Conservation (phyloP, 2,329 filamentous ascomycete species). For the Aspergillus fumigatus region DNA sequence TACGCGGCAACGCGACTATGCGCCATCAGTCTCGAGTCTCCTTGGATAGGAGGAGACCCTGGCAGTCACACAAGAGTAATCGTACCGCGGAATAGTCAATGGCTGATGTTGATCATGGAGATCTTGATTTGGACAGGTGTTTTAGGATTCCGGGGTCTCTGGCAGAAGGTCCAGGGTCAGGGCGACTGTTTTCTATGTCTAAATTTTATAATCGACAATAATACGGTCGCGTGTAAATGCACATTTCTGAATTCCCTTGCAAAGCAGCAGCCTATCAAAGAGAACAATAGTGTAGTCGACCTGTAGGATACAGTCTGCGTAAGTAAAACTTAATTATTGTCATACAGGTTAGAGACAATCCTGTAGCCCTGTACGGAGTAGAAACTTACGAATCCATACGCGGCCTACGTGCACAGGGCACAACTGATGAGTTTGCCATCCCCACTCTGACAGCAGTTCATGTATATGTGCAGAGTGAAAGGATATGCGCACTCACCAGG, state of each 20-base stretch:
- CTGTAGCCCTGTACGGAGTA: background rate
- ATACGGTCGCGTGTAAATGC: no score
- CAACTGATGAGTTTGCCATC: conserved; percentile 8
- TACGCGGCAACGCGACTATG: background rate
- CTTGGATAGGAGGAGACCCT: background rate
- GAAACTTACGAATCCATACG: background rate
- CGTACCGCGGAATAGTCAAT: background rate
- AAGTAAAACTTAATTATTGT: background rate
- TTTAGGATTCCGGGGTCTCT: background rate
- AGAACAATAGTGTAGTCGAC: no score
- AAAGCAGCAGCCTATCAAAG: no score
- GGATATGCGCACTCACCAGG: background rate
- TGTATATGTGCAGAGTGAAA: background rate
- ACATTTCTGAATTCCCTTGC: no score
- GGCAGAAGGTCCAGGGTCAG: background rate
- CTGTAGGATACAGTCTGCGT: background rate
- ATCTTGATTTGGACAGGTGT: background rate
- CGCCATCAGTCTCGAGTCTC: background rate
- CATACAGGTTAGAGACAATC: background rate
- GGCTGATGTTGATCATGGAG: background rate
- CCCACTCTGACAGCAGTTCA: conserved; percentile 10
- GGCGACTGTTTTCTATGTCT: no score
- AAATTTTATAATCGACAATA: no score
- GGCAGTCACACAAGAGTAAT: background rate
- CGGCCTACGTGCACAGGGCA: conserved; percentile 13